A percentile compares a stretch with the other conserved stretches of the same genome.
Conservation (phyloP, 768 basidiomycete species). For the Tylopilus sp. region DNA sequence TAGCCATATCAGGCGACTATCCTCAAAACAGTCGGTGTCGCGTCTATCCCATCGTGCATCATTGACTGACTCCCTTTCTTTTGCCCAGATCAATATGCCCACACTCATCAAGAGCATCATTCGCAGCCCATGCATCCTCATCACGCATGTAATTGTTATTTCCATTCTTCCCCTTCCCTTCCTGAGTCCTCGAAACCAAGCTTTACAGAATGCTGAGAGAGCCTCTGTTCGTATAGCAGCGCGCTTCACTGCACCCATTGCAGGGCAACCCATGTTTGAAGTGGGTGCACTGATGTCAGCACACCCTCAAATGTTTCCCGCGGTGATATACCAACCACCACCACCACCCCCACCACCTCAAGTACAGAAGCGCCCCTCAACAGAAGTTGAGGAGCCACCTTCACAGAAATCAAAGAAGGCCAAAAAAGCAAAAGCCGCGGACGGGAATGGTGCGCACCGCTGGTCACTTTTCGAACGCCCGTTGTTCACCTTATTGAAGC, state of each 20-base stretch:
- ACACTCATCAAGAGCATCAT: conserved; percentile 34
- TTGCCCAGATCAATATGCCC: conserved; percentile 30
- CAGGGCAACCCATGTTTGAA: conserved; percentile 31
- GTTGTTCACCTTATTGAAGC: conserved; percentile 20
- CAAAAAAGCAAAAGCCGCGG: conserved; percentile 37
- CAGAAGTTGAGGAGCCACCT: conserved; percentile 38
- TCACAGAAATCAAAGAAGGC: conserved; percentile 48
- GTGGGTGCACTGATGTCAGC: conserved; percentile 32
- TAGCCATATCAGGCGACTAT: conserved; percentile 45
- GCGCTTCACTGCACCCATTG: conserved; percentile 39
- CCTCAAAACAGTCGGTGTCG: conserved; percentile 40
- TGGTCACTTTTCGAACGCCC: conserved; percentile 3
- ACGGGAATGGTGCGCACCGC: conserved; percentile 30
- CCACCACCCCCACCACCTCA: conserved; percentile 28
- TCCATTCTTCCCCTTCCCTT: conserved; percentile 17
- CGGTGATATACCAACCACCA: conserved; percentile 30
- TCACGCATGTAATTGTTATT: conserved; percentile 32
- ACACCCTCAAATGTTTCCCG: conserved; percentile 24
- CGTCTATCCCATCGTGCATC: conserved; percentile 2
- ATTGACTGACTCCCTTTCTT: conserved; percentile 16
- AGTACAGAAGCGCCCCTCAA: conserved; percentile 35
- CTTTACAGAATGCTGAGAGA: conserved; percentile 51
- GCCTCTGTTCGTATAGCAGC: conserved; percentile 58
- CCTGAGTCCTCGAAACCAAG: conserved; percentile 32
- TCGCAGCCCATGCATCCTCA: conserved; percentile 27